These are phyloP conservation scores for Termitomyces sp. DNA, from an alignment of 768 basidiomycete genomes.

Conservation along the genomic window DNA sequence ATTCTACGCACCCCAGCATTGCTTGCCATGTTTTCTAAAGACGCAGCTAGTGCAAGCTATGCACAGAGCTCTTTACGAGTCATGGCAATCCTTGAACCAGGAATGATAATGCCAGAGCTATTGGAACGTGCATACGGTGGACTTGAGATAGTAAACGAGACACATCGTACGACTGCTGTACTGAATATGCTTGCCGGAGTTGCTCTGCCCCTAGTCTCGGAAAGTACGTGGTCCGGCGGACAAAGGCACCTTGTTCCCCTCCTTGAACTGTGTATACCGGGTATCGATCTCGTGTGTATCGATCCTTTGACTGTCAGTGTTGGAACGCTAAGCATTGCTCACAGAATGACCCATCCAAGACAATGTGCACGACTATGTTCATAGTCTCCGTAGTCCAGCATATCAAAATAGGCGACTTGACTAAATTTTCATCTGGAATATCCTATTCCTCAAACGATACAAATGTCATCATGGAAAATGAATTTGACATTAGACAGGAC, in stretches of 20 bases:
- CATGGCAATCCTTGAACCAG: constrained; percentile 76
- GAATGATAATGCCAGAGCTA: constrained; percentile 83
- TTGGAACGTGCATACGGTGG: constrained; percentile 89
- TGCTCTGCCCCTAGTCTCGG: constrained; percentile 68
- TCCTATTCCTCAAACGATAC: constrained; percentile 50
- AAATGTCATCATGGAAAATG: constrained; percentile 46
- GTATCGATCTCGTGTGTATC: constrained; percentile 74
- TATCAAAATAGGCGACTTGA: constrained; percentile 74
- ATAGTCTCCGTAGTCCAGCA: constrained; percentile 69
- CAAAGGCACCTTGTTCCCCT: constrained; percentile 86
- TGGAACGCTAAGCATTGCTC: background rate
- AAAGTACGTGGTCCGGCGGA: constrained; percentile 76
- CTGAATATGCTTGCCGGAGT: constrained; percentile 79
- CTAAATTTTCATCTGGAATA: constrained; percentile 51
- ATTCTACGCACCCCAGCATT: constrained; percentile 82
- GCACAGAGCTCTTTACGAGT: constrained; percentile 75
- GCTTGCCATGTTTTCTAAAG: constrained; percentile 88
- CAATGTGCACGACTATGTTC: constrained; percentile 74
- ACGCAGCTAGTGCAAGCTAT: constrained; percentile 71
- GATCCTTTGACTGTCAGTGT: background rate
- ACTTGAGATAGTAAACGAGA: constrained; percentile 92
- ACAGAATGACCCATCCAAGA: constrained; percentile 79
- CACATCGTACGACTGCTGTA: constrained; percentile 89
- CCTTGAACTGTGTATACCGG: constrained; percentile 84
- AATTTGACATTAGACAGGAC: constrained; percentile 41